These are phyloP conservation scores for Colletotrichum acutatum DNA, from an alignment of 2,329 filamentous ascomycete genomes.

Conservation along the genomic window DNA sequence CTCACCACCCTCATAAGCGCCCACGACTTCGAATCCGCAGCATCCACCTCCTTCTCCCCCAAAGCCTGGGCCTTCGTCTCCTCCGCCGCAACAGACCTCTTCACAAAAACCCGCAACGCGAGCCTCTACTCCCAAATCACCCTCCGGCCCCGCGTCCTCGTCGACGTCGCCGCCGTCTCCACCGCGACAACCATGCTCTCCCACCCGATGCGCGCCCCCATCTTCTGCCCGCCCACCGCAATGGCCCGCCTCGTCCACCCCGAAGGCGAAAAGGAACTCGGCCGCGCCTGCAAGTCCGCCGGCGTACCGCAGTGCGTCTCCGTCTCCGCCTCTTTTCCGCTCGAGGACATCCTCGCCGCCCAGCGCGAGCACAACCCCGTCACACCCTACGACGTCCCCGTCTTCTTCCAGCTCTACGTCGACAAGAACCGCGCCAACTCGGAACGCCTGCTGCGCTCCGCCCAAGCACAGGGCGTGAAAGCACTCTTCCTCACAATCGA, in stretches of 20 bases:
- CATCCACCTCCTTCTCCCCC: constrained; percentile 62
- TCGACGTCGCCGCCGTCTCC: constrained; percentile 64
- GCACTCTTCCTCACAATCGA: constrained; percentile 70
- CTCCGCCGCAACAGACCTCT: constrained; percentile 71
- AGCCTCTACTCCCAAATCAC: constrained; percentile 65
- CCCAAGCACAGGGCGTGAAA: constrained; percentile 57
- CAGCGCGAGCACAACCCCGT: constrained; percentile 1
- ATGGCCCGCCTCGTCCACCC: constrained; percentile 73
- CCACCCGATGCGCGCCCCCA: constrained; percentile 60
- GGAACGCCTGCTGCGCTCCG: constrained; percentile 58
- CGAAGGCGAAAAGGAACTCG: constrained; percentile 62
- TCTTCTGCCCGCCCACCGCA: constrained; percentile 73
- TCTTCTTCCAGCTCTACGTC: constrained; percentile 73
- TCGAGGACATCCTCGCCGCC: constrained; percentile 58
- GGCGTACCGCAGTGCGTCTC: constrained; percentile 70
- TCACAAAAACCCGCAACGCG: constrained; percentile 67
- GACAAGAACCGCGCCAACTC: constrained; percentile 65
- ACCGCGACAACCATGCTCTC: constrained; percentile 66
- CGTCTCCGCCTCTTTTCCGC: constrained; percentile 69
- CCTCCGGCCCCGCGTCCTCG: constrained; percentile 68
- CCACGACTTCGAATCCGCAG: constrained; percentile 70
- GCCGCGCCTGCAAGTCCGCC: constrained; percentile 40
- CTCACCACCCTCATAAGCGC: constrained; percentile 66
- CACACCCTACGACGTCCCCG: constrained; percentile 41
- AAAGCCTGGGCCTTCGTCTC: constrained; percentile 79